A percentile compares a stretch with the other conserved stretches of the same genome.
These are phyloP conservation scores for Allium cepa DNA, from an alignment of 106 monocot species.

Conservation along the genomic window DNA sequence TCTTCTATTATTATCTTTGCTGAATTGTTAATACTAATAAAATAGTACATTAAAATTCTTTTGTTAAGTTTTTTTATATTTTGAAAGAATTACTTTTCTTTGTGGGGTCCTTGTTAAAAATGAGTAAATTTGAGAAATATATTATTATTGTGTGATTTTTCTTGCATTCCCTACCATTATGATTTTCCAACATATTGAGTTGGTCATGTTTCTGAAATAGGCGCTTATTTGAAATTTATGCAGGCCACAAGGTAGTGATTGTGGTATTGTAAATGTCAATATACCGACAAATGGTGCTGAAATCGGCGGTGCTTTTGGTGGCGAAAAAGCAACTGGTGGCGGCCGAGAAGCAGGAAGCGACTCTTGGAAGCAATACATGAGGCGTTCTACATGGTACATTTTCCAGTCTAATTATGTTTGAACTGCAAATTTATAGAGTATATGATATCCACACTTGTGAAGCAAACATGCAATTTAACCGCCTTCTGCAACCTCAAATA, in stretches of 20 bases:
- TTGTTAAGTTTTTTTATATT: no score
- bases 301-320: conserved; percentile 99
- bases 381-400: conserved; percentile 84
- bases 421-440: no score
- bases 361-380: conserved; percentile 99
- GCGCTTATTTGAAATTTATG: conserved; percentile 9
- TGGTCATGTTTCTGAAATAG: neutral
- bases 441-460: no score
- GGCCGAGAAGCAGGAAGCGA: conserved; percentile 99
- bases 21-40: no score
- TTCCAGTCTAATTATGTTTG: neutral
- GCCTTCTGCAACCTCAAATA: no score
- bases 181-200: neutral
- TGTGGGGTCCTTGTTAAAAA: no score
- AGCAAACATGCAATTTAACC: no score
- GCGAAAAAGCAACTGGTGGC: conserved; percentile 97
- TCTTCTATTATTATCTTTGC: no score
- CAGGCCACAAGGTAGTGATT: conserved; percentile 83
- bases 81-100: no score
- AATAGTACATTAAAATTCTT: no score
- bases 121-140: no score
- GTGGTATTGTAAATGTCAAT: conserved; percentile 76
- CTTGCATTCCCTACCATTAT: neutral
- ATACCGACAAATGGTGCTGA: conserved; percentile 99
- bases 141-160: conserved; percentile 1